Conservation (phyloP, 176 grass and related monocot species). For the Guadua angustifolia region DNA sequence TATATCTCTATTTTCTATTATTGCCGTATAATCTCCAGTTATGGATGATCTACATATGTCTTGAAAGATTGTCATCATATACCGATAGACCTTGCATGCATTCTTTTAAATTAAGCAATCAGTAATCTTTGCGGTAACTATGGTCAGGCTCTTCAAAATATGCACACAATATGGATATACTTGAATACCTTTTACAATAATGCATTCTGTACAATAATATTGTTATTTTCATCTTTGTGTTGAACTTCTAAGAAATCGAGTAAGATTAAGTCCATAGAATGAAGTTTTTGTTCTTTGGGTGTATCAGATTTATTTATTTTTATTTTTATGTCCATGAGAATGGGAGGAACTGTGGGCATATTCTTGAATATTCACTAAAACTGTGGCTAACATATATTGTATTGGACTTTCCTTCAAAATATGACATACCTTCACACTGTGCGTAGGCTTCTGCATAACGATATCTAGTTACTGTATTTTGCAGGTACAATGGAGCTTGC, state of each 20-base stretch:
- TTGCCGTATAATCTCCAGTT: slow-evolving; percentile 16
- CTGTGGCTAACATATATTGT: slow-evolving; percentile 6
- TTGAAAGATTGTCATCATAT: slow-evolving; percentile 13
- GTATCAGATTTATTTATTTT: background rate
- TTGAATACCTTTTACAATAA: background rate
- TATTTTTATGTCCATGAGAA: slow-evolving; percentile 19
- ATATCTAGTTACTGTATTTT: slow-evolving; percentile 21
- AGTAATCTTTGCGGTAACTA: slow-evolving; percentile 26
- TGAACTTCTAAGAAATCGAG: slow-evolving; percentile 26
- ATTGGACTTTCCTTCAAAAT: slow-evolving; percentile 8
- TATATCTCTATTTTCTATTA: slow-evolving; percentile 42
- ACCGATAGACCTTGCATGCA: slow-evolving; percentile 1
- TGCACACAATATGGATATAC: background rate
- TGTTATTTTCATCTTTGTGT: slow-evolving; percentile 4
- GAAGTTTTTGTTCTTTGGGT: background rate
- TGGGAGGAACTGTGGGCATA: background rate
- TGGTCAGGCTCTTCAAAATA: background rate
- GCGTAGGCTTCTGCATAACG: background rate
- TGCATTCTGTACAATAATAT: background rate
- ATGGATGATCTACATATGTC: slow-evolving; percentile 11
- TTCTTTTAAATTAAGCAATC: slow-evolving; percentile 18
- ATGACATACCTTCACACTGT: slow-evolving; percentile 8
- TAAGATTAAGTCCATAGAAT: slow-evolving; percentile 24
- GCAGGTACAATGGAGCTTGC: slow-evolving; percentile 44
- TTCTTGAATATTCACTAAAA: slow-evolving; percentile 29